A percentile compares a stretch with the other conserved stretches of the same genome.
Conservation (phyloP, 1,284 basidiomycete genomes). For the Ustilago loliicola region DNA sequence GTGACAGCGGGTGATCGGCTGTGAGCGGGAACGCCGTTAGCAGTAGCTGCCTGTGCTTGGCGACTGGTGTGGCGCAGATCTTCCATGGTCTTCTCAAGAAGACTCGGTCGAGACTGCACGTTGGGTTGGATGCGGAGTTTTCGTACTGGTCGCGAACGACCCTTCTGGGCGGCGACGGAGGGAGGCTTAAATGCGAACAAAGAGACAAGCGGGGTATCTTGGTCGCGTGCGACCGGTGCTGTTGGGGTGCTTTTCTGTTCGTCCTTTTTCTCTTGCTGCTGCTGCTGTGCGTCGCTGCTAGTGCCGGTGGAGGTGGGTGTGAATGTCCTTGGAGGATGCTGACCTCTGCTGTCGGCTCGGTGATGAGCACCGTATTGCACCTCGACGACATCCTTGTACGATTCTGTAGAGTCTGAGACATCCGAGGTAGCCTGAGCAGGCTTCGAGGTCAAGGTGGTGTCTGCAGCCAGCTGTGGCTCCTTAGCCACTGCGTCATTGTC, state of each 20-base stretch:
- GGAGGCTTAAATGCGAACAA: conserved; percentile 9
- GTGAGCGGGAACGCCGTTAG: conserved; percentile 2
- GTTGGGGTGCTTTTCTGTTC: background rate
- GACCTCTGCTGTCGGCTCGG: background rate
- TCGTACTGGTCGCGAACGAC: conserved; percentile 18
- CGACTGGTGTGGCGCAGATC: conserved; percentile 18
- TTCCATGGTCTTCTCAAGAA: conserved; percentile 37
- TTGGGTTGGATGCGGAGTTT: conserved; percentile 40
- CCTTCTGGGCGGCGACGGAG: background rate
- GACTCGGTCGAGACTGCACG: conserved; percentile 32
- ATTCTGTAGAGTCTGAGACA: conserved; percentile 3
- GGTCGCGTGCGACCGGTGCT: conserved; percentile 10
- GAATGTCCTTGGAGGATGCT: background rate
- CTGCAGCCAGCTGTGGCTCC: conserved; percentile 9
- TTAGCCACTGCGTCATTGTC: background rate
- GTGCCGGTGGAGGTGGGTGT: background rate
- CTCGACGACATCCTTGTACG: conserved; percentile 16
- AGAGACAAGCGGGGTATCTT: conserved; percentile 19
- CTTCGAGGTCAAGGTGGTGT: background rate
- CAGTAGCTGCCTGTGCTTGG: conserved; percentile 16
- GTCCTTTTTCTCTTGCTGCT: background rate
- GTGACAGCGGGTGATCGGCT: background rate
- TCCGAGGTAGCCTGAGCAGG: conserved; percentile 3
- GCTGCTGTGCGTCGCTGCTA: background rate
- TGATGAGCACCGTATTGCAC: conserved; percentile 12